Percentiles rank a stretch among this genome's conserved stretches.
Evolutionary conservation across 2,329 filamentous ascomycete species (phyloP).

Genomic region (Pseudocercospora eumusae): DNA sequence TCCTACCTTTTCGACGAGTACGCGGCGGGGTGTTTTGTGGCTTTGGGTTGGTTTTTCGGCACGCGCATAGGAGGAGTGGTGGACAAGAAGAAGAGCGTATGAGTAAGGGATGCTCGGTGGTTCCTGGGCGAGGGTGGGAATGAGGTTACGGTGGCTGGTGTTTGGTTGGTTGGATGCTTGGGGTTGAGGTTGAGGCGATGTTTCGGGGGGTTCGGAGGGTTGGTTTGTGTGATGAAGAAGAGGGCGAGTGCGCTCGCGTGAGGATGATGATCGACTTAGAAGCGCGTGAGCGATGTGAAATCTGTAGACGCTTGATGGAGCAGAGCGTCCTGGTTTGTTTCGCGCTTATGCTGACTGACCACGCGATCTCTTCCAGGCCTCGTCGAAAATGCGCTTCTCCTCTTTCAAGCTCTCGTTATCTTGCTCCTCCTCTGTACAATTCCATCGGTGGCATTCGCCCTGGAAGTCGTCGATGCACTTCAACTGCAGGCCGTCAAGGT

Average conservation of each 20-base stretch:
- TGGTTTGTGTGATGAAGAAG: background rate
- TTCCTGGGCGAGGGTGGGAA: background rate
- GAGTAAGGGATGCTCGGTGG: background rate
- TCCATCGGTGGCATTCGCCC: background rate
- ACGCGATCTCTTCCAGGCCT: too few species aligned
- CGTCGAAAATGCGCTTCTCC: too few species aligned
- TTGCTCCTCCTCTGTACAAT: background rate
- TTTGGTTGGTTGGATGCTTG: background rate
- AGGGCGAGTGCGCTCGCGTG: background rate
- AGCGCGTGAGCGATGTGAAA: too few species aligned
- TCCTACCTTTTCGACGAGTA: too few species aligned
- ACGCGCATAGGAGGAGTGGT: too few species aligned
- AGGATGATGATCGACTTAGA: background rate
- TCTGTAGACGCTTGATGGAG: too few species aligned
- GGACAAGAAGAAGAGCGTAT: background rate
- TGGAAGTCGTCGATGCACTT: background rate
- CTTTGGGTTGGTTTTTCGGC: too few species aligned
- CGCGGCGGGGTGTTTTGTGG: too few species aligned
- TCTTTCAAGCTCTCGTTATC: background rate
- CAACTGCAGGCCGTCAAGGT: background rate
- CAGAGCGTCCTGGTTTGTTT: too few species aligned
- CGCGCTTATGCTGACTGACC: too few species aligned
- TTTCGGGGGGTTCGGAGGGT: slow-evolving; percentile 2
- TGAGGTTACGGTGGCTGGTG: background rate
- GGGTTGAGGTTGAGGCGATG: background rate